Conservation (phyloP, 164 flowering plant species). For the Cinnamomum micranthum region DNA sequence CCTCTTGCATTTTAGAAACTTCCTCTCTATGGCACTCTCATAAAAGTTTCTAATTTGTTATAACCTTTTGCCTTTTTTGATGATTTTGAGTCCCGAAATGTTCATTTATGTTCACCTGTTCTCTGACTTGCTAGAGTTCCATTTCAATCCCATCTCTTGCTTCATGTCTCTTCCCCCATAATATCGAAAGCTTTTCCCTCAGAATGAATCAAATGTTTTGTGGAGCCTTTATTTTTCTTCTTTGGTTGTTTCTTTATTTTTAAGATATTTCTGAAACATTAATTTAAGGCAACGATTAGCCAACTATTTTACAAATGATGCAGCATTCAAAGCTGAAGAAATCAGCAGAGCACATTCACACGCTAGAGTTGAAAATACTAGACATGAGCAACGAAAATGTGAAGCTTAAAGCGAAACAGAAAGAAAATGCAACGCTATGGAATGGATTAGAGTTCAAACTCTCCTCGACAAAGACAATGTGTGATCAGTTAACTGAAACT, state of each 20-base stretch:
- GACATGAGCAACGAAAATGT: conserved; percentile 80
- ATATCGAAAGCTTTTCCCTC: neutral
- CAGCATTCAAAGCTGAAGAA: conserved; percentile 85
- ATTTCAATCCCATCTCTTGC: neutral
- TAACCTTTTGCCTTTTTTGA: neutral
- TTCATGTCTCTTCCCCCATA: neutral
- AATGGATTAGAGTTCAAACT: conserved; percentile 87
- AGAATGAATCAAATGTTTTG: neutral
- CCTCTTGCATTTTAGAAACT: neutral
- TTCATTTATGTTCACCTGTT: neutral
- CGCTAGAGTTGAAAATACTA: conserved; percentile 82
- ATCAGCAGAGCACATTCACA: conserved; percentile 53
- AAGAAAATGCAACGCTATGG: conserved; percentile 91
- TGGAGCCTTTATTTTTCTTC: neutral
- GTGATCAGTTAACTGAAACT: conserved; percentile 89
- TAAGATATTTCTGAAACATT: neutral
- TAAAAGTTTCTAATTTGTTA: neutral
- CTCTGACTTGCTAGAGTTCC: neutral
- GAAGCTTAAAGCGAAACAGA: conserved; percentile 80
- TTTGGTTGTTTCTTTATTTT: neutral
- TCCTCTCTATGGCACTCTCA: neutral
- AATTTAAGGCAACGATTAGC: neutral
- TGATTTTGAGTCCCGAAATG: neutral
- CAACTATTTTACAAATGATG: conserved; percentile 7
- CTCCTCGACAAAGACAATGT: conserved; percentile 72